Percentiles rank a stretch among this genome's conserved stretches.
Conservation (phyloP, 352 stramenopile species). For the Globisporangium lucens region DNA sequence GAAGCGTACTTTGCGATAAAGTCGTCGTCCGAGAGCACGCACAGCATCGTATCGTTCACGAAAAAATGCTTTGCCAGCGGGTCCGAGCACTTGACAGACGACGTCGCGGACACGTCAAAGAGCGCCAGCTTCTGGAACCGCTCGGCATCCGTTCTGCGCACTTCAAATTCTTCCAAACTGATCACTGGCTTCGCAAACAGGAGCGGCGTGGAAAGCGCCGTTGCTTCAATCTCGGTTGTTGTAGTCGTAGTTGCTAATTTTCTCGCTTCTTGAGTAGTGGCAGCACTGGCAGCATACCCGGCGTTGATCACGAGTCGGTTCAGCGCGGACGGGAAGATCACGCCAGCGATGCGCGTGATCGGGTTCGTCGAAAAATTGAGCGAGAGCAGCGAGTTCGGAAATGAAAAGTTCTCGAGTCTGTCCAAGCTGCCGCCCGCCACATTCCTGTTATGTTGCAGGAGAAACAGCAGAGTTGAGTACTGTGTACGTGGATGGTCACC, state of each 20-base stretch:
- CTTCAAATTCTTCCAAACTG: conserved; percentile 35
- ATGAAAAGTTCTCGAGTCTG: conserved; percentile 31
- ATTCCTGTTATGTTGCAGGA: conserved; percentile 1
- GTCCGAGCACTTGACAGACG: conserved; percentile 27
- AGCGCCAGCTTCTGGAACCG: conserved; percentile 21
- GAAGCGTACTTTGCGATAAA: conserved; percentile 37
- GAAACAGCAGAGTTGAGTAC: background rate
- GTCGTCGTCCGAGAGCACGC: conserved; percentile 33
- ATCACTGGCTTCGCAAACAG: background rate
- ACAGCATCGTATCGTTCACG: conserved; percentile 41
- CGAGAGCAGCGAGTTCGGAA: conserved; percentile 24
- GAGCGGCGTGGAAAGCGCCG: background rate
- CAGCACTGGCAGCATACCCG: background rate
- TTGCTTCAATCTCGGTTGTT: background rate
- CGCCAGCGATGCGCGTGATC: conserved; percentile 30
- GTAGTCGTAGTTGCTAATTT: background rate
- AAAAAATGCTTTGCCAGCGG: conserved; percentile 26
- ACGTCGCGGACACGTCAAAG: conserved; percentile 14
- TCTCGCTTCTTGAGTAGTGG: background rate
- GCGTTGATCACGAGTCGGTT: conserved; percentile 21
- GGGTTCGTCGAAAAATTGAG: conserved; percentile 40
- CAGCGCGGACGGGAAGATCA: conserved; percentile 32
- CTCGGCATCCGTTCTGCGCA: conserved; percentile 30
- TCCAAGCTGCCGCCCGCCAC: conserved; percentile 17
- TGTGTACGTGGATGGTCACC: background rate